Percentiles rank a stretch among this genome's conserved stretches.
These are phyloP conservation scores for Phlyctochytrium planicorne DNA, from an alignment of 192 early-diverging fungal species.

Conservation along the genomic window DNA sequence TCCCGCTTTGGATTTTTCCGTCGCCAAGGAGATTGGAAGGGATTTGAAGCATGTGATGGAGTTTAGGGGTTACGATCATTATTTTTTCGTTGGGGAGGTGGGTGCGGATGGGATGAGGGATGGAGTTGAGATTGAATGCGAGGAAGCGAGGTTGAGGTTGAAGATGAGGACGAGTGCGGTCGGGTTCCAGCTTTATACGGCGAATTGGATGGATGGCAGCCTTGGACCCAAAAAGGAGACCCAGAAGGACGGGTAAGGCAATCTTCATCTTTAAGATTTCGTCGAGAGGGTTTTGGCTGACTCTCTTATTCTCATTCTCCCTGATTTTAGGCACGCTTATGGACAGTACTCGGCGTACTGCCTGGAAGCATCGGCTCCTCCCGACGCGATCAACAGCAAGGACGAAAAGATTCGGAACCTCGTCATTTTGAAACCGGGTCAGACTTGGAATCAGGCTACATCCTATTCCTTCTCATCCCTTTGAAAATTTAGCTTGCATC, in stretches of 20 bases:
- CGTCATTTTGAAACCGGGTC: constrained; percentile 29
- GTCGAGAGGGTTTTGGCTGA: no score
- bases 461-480: constrained; percentile 27
- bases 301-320: no score
- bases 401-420: constrained; percentile 18
- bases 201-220: constrained; percentile 62
- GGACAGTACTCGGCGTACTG: constrained; percentile 67
- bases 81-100: constrained; percentile 46
- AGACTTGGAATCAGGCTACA: constrained; percentile 36
- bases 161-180: constrained; percentile 66
- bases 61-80: constrained; percentile 81
- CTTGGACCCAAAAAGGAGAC: constrained; percentile 42
- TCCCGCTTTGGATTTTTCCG: constrained; percentile 57
- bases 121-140: constrained; percentile 39
- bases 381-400: constrained; percentile 45
- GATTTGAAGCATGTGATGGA: constrained; percentile 52
- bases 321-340: constrained; percentile 29
- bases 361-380: constrained; percentile 45
- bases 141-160: constrained; percentile 61
- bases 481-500: constrained; percentile 7
- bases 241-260: constrained; percentile 28
- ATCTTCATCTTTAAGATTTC: background rate
- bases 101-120: background rate
- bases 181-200: constrained; percentile 84
- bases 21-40: constrained; percentile 48